Base-by-base conservation (phyloP, 768 basidiomycete species). In the Chalciporus piperatus region DNA sequence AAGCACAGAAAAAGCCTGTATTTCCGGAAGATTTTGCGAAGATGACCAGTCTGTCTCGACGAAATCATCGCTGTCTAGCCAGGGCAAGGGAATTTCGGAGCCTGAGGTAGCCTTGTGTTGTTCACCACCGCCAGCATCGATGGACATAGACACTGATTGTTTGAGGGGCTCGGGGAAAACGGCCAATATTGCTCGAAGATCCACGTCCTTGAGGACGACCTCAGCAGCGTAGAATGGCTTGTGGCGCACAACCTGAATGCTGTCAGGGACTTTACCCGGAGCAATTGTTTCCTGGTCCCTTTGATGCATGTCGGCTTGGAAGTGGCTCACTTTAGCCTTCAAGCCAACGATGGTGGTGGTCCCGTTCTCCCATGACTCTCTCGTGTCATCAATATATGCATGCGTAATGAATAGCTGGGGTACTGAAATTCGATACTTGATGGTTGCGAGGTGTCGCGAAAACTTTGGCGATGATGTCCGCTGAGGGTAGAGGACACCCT, bases 221-320 rank as follows among this genome's bases (percentile, higher is more conserved):
- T 96, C 92, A 33, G 89, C 89, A 3, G 88, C 87, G 62, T 92
- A 90, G 69, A 97, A 91, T 3, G 88, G 81, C 65, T 94, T 97
- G 65, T 87, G 85, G 9, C 81, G 78, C 6, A 83, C 71, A 4
- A 78, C 74, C 62, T 84, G 84, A 17, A 75, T 76, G n/a, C 79
- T 77, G 20, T 81, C 72, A 7, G 83, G 76, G 43, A 77, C 70
- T 47, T 75, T 72, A n/a, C 84, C 83, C 8, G 76, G 72, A 1
- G 84, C 78, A 1, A 73, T 74, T 8, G 79, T 77, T 72, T 95
- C 92, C 71, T 94, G 88, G 54, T 89, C 87, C 45, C 93, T 79
- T 70, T 97, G 94, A 66, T 98, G 95, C 73, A 95, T 79, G 63
- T 98, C 95, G 41, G 88, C 91, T 56, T 88, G 85, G 63, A 97